Evolutionary conservation across 768 basidiomycete genomes (phyloP), one percentile per base, ranked within the genome.

Genomic region (Wakefieldia striispora): DNA sequence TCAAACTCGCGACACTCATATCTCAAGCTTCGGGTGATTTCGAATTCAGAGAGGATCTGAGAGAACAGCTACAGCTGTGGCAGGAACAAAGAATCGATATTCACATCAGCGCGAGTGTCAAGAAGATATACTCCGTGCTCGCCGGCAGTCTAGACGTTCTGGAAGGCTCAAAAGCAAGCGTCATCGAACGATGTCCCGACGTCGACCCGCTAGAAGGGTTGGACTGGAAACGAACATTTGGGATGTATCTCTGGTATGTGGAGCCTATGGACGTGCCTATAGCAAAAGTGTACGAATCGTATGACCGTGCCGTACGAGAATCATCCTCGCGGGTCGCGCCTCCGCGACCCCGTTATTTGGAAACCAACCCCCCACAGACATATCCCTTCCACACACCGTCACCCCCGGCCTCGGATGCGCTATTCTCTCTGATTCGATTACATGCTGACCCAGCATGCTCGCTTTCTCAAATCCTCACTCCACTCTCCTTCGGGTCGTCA

Each of bases 201-300:
- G 62, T 91, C 23, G 72, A 81, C 47, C 73, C 97, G 5, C 74
- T 82, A 16, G 72, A 83, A 45, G 88, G 82, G 0, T 68, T 97
- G 45, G 95, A 97, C 64, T 99, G 97, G 97, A 95, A 93, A 66
- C 82, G 93, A 17, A 85, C 86, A 1, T 90, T 98, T 63, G 97
- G 91, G 3, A 70, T 97, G 38, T 85, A 86, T 53, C 71, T 98
- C 27, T 99, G 97, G 97, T 97, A 85, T 65, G 83, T 83, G 1
- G 77, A 84, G 37, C 76, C 82, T 3, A 75, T 91, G 56, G 80
- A 88, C 51, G 77, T 86, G 3, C 73, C 89, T 4, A 80, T 93
- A 50, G 72, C 81, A 2, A 79, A 87, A 37, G 84, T 86, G 1
- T 84, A 91, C 57, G 67, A 75, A 11, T 70, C 78, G 1, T 95